Evolutionary conservation across 805 yeast genomes (phyloP), one percentile per base, ranked within the genome.

Genomic region (Sugiyamaella qingdaonensis): DNA sequence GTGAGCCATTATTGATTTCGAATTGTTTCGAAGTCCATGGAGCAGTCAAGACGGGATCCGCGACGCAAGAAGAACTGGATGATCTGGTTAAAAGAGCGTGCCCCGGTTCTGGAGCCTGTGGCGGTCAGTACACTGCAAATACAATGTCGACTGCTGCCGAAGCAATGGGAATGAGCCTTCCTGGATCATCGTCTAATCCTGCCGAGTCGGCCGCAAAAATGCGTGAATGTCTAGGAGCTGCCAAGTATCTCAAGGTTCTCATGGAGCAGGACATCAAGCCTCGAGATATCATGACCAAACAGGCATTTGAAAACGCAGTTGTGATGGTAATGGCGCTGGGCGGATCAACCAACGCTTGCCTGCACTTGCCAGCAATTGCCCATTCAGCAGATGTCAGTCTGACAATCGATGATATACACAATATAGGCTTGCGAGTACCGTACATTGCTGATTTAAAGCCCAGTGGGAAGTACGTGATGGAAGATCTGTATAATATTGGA

Each of bases 61-160:
- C 90, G 68, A 76, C 76, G 52, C 88, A 88, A 65, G 69, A 70
- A 32, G 88, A 86, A 71, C 83, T 97, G 73, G 65, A 74, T 46
- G 97, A 92, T 66, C 85, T 91, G 58, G 89, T 91, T 31, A 71
- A 78, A 53, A 86, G 85, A 62, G 85, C 97, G 27, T 92, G 98
- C 72, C 98, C 98, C 24, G 98, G 98, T 60, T 85, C 97, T 10
- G 98, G 98, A 64, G 91, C 98, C 16, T 92, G 98, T 75, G 98
- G 98, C 77, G 98, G 98, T 76, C 92, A 92, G 97, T 92, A 92
- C 76, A 92, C 98, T 50, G 98, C 98, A 58, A 92, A 92, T 75
- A 90, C 97, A 48, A 89, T 92, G 96, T 97, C 97, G 7, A 87
- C 96, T 34, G 97, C 95, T 54, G 90, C 97, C 50, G 98, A 92